Conservation (phyloP, 2,329 filamentous ascomycete species). For the Diaporthe humulicola region DNA sequence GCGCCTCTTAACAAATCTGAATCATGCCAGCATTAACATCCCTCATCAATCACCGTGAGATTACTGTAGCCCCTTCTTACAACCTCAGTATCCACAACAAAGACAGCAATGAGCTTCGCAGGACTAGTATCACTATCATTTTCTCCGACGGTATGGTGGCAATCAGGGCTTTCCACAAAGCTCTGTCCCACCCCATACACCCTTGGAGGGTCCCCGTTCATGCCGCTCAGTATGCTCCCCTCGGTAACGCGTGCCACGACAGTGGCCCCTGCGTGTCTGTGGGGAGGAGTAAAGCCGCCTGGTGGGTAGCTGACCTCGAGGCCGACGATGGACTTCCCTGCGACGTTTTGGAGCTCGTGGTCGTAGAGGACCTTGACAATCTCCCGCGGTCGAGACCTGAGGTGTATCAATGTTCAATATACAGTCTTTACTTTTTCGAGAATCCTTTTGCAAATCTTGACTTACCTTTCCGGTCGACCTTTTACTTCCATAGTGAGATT, state of each 20-base stretch:
- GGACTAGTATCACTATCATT: background rate
- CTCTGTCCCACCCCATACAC: background rate
- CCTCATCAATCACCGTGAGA: slow-evolving; percentile 6
- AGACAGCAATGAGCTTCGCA: background rate
- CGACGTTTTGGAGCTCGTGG: background rate
- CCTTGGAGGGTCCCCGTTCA: background rate
- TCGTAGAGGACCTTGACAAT: background rate
- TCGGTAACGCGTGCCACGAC: slow-evolving; percentile 1
- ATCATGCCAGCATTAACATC: background rate
- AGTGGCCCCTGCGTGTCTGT: background rate
- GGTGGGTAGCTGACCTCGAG: background rate
- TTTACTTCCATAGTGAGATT: background rate
- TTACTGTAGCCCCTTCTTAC: background rate
- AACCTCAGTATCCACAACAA: slow-evolving; percentile 5
- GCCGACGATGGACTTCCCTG: background rate
- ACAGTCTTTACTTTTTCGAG: background rate
- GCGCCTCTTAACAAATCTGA: too few species aligned
- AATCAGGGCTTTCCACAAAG: background rate
- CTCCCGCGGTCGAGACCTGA: background rate
- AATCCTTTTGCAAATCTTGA: background rate
- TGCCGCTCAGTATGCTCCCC: background rate
- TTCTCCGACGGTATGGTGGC: background rate
- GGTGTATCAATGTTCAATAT: background rate
- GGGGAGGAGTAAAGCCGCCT: slow-evolving; percentile 5
- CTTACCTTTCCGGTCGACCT: too few species aligned